Base-by-base conservation (phyloP, 31 red algal species). In the Asparagopsis taxiformis region DNA sequence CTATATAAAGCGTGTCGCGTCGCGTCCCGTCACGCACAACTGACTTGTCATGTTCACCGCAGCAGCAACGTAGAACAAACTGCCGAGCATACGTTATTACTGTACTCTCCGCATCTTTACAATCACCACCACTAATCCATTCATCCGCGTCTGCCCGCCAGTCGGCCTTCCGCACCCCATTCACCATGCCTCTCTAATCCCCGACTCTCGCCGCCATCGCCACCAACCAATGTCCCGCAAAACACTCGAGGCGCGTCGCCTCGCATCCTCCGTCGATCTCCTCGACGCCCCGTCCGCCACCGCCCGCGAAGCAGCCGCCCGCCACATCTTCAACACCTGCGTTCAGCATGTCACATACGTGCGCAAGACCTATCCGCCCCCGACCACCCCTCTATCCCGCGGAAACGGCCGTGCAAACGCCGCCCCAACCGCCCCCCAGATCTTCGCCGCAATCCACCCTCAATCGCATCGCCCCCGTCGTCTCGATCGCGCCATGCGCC, bases 391-490 rank as follows among this genome's bases (percentile, higher is more conserved):
- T 3, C 33, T 53, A 9, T 39, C 37, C 31, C 39, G 32, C 23
- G 26, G 65, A 50, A 35, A 58, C 21, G 19, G 19, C n/a, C n/a
- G n/a, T 13, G 19, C 31, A 19, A 3, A 43, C 37, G 20, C 49
- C 4, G 55, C 52, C 38, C 78, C 78, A 13, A 34, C 65, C 15
- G 22, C 65, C 24, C 24, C 34, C 25, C 44, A 55, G 15, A 70
- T 85, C 32, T 85, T 85, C 36, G 80, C 74, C 37, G 59, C 59
- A 16, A 51, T 75, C 17, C 69, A 75, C 51, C 80, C 80, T 3
- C 70, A 75, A 85, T 35, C 80, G 70, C 8, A 75, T 85, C 35
- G 58, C 80, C 8, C 69, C n/a, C n/a, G 68, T 43, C 68, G 80
- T 10, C 44, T 85, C 7, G 80, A 85, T 54, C 80, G 80, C 33